These are phyloP conservation scores for Chaetomium fimeti DNA, from an alignment of 495 filamentous ascomycete species.

Conservation along the genomic window DNA sequence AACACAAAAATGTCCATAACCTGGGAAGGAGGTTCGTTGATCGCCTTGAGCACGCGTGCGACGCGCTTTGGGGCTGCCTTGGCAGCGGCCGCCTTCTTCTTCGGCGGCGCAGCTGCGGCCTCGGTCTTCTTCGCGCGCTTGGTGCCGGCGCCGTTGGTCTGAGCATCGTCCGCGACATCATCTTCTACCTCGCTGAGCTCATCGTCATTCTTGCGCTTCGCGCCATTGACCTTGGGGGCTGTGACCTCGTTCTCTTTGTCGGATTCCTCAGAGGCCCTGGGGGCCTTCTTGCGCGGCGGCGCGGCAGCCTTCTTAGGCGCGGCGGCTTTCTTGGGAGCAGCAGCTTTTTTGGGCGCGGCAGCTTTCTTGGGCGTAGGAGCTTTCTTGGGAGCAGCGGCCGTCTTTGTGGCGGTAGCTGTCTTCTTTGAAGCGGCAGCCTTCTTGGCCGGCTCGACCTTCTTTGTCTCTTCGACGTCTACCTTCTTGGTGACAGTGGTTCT, in stretches of 20 bases:
- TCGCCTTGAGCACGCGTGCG: constrained; percentile 26
- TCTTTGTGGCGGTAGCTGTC: constrained; percentile 37
- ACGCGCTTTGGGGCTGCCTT: constrained; percentile 23
- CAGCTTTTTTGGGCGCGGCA: constrained; percentile 28
- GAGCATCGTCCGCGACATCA: constrained; percentile 13
- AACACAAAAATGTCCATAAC: constrained; percentile 55
- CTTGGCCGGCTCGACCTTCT: constrained; percentile 29
- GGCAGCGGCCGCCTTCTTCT: constrained; percentile 25
- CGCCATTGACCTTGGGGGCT: constrained; percentile 23
- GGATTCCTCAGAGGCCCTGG: constrained; percentile 34
- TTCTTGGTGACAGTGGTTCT: constrained; percentile 30
- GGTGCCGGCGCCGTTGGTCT: constrained; percentile 13
- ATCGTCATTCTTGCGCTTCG: constrained; percentile 32
- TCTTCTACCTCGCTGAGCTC: constrained; percentile 20
- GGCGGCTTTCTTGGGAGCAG: constrained; percentile 31
- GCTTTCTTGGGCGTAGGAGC: constrained; percentile 26
- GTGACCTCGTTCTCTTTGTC: constrained; percentile 39
- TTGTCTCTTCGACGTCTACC: constrained; percentile 25
- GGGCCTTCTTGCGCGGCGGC: constrained; percentile 37
- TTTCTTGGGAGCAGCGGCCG: constrained; percentile 29
- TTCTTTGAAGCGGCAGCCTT: constrained; percentile 41
- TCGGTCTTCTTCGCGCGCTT: constrained; percentile 25
- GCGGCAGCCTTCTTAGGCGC: constrained; percentile 44
- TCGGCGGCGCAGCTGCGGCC: constrained; percentile 5
- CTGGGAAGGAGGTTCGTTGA: constrained; percentile 46